phyloP scores from a whole-genome alignment of 2,329 filamentous ascomycete genomes.

The Alternaria triticina region DNA sequence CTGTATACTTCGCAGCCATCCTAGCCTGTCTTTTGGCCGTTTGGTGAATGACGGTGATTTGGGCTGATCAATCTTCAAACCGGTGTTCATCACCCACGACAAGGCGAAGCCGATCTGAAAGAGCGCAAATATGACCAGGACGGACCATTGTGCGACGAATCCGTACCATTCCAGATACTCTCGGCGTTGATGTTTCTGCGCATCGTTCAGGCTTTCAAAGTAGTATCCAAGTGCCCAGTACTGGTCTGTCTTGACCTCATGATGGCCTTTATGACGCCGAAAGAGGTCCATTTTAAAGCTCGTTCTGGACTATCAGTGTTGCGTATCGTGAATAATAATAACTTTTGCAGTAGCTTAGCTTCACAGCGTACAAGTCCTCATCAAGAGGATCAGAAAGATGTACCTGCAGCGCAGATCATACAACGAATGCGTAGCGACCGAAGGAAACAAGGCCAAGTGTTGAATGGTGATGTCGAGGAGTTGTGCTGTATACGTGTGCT shows the following conservation, averaged over 20 bases:
- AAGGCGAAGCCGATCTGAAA: constrained; percentile 51
- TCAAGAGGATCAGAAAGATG: neutral
- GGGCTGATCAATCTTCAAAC: constrained; percentile 43
- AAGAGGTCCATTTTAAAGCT: constrained; percentile 21
- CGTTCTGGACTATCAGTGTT: neutral
- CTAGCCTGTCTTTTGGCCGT: constrained; percentile 24
- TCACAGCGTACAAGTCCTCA: neutral
- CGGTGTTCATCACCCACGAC: constrained; percentile 38
- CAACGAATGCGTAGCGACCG: neutral
- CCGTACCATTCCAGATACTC: constrained; percentile 62
- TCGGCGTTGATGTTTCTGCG: constrained; percentile 59
- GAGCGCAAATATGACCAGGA: constrained; percentile 54
- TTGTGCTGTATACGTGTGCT: constrained; percentile 12
- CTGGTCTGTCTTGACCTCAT: constrained; percentile 30
- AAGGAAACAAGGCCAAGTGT: neutral
- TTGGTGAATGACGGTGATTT: constrained; percentile 53
- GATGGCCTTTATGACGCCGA: constrained; percentile 31
- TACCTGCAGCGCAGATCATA: neutral
- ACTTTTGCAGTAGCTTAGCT: neutral
- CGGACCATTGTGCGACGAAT: constrained; percentile 62
- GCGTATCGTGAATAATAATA: neutral
- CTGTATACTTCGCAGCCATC: constrained; percentile 33
- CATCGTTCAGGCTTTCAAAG: constrained; percentile 58
- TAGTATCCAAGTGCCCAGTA: constrained; percentile 55
- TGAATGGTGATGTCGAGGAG: neutral